A percentile compares a stretch with the other conserved stretches of the same genome.
Evolutionary conservation across 192 early-diverging fungal species (phyloP).

Genomic region (Coemansia sp.): DNA sequence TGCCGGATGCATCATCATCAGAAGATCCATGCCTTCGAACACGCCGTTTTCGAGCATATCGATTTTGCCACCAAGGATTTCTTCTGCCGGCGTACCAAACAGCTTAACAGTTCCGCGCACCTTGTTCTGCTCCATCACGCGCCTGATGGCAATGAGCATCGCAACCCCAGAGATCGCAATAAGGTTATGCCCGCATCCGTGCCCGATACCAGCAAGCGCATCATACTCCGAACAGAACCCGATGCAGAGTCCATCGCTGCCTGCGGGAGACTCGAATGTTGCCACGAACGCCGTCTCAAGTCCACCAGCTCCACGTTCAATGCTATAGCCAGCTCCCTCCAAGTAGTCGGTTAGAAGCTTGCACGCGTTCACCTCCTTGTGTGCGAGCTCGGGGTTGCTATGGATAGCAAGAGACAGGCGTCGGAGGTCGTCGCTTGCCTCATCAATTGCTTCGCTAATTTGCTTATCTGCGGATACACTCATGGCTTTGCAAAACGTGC

Average conservation of each 20-base stretch:
- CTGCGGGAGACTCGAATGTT: constrained; percentile 56
- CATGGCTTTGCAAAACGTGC: too few relatives aligned
- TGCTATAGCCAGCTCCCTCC: constrained; percentile 62
- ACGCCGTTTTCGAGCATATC: constrained; percentile 66
- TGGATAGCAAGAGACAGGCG: constrained; percentile 55
- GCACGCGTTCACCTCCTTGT: constrained; percentile 64
- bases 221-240: constrained; percentile 70
- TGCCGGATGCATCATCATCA: constrained; percentile 83
- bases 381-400: constrained; percentile 61
- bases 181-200: constrained; percentile 74
- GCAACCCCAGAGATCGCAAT: constrained; percentile 72
- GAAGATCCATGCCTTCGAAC: constrained; percentile 71
- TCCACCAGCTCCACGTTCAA: constrained; percentile 62
- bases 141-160: constrained; percentile 58
- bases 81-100: constrained; percentile 81
- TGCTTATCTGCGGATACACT: constrained; percentile 15
- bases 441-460: constrained; percentile 20
- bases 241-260: constrained; percentile 46
- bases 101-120: constrained; percentile 64
- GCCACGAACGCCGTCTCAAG: constrained; percentile 79
- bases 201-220: constrained; percentile 67
- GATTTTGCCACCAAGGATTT: constrained; percentile 73
- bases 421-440: constrained; percentile 19
- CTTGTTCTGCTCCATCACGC: constrained; percentile 41
- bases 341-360: constrained; percentile 67